These are phyloP conservation scores for Gaultheria prostrata DNA, from an alignment of 148 eudicot species.

Conservation along the genomic window DNA sequence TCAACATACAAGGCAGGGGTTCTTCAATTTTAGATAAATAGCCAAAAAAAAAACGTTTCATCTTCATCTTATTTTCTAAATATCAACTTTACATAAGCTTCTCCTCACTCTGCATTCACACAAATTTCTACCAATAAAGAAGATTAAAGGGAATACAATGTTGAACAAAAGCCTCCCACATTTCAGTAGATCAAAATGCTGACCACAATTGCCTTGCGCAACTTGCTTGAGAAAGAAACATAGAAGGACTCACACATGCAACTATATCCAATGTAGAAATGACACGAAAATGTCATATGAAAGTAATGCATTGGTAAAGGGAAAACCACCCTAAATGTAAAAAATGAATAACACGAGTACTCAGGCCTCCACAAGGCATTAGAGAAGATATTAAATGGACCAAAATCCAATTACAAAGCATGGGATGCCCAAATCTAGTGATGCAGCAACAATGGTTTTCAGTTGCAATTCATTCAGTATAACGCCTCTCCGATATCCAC, in stretches of 20 bases:
- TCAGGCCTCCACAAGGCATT: not conserved
- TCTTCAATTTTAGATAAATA: not conserved
- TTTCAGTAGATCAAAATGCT: not conserved
- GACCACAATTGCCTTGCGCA: not conserved
- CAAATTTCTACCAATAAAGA: not conserved
- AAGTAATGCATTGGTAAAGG: not conserved
- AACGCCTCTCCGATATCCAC: not conserved
- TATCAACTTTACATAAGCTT: not conserved
- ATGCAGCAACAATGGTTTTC: not conserved
- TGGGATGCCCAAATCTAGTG: not conserved
- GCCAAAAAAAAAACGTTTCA: not conserved
- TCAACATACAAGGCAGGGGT: not conserved
- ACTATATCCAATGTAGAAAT: not conserved
- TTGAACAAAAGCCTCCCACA: not conserved
- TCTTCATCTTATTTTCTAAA: not conserved
- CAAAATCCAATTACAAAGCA: not conserved
- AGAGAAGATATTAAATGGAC: not conserved
- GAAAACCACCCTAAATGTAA: no score
- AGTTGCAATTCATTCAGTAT: not conserved
- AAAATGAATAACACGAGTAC: not conserved
- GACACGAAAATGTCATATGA: not conserved
- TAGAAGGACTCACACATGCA: not conserved
- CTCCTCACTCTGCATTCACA: not conserved
- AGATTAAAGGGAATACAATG: not conserved
- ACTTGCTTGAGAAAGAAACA: not conserved